Conservation (phyloP, 1,284 basidiomycete genomes). For the Amylostereum areolatum region DNA sequence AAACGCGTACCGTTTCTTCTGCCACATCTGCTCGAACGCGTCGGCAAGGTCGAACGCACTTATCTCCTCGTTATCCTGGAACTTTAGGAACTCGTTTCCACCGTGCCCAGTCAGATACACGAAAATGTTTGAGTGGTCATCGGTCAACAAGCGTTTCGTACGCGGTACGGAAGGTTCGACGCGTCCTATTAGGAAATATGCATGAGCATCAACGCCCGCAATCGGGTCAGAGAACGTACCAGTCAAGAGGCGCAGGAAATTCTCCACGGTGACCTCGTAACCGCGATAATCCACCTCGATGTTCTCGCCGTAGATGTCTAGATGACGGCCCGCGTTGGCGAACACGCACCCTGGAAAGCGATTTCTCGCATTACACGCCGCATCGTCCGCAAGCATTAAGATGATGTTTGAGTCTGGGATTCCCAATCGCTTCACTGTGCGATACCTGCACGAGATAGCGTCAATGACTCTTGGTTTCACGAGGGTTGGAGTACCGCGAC, state of each 20-base stretch:
- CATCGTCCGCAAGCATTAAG: constrained; percentile 97
- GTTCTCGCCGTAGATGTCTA: constrained; percentile 94
- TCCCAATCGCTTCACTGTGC: constrained; percentile 95
- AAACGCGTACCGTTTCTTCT: constrained; percentile 75
- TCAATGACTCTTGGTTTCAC: not conserved
- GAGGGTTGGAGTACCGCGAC: not conserved
- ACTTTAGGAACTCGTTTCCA: constrained; percentile 97
- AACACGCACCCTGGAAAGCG: constrained; percentile 90
- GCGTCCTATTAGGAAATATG: constrained; percentile 41
- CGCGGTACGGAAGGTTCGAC: constrained; percentile 76
- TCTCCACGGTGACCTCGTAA: constrained; percentile 97
- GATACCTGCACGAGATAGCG: constrained; percentile 58
- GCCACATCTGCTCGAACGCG: constrained; percentile 97
- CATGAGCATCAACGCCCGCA: not conserved
- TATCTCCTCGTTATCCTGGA: constrained; percentile 98
- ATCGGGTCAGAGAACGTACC: constrained; percentile 38
- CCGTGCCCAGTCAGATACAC: constrained; percentile 99
- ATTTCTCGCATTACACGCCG: constrained; percentile 91
- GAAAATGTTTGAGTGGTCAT: constrained; percentile 92
- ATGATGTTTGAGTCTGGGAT: constrained; percentile 99
- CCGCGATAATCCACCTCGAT: constrained; percentile 98
- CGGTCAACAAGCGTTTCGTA: constrained; percentile 87
- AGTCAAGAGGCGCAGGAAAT: constrained; percentile 86
- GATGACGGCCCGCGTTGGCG: constrained; percentile 67
- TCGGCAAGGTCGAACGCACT: constrained; percentile 95